These are phyloP conservation scores for Artemisia annua DNA, from an alignment of 129 eudicot genomes.

Conservation along the genomic window DNA sequence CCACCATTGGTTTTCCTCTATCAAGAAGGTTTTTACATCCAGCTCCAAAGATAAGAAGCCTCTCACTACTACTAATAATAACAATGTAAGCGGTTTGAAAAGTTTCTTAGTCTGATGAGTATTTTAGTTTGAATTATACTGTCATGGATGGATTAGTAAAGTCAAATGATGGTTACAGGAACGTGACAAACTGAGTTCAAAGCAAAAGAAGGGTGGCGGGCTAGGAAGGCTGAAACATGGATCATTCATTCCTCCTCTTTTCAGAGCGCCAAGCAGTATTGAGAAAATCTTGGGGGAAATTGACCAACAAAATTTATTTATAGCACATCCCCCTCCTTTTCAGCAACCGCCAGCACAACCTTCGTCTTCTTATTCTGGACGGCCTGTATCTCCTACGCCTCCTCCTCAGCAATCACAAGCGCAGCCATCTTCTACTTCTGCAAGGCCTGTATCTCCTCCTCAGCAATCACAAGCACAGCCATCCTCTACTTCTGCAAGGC, in stretches of 20 bases:
- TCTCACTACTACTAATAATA: neutral
- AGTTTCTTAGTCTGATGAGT: neutral
- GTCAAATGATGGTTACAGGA: constrained; percentile 34
- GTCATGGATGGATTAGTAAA: neutral
- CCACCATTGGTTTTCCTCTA: constrained; percentile 76
- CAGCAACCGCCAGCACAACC: neutral
- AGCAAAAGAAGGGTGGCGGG: constrained; percentile 46
- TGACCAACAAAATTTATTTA: constrained; percentile 47
- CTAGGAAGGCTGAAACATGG: constrained; percentile 51
- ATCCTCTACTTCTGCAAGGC: constrained; percentile 1
- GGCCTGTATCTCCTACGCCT: too few relatives aligned
- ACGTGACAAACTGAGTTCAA: constrained; percentile 44
- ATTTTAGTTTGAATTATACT: neutral
- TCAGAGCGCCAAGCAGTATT: constrained; percentile 91
- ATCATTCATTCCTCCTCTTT: constrained; percentile 61
- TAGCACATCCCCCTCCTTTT: constrained; percentile 28
- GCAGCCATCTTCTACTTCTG: constrained; percentile 20
- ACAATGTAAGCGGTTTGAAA: neutral
- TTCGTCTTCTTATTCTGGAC: too few relatives aligned
- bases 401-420: constrained; percentile 14
- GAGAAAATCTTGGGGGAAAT: constrained; percentile 87
- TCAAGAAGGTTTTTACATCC: constrained; percentile 66
- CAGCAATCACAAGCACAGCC: neutral
- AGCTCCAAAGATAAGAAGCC: constrained; percentile 48
- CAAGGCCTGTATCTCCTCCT: constrained; percentile 28